phyloP scores from a whole-genome alignment of 345 rosid genomes.

The Corchorus olitorius region DNA sequence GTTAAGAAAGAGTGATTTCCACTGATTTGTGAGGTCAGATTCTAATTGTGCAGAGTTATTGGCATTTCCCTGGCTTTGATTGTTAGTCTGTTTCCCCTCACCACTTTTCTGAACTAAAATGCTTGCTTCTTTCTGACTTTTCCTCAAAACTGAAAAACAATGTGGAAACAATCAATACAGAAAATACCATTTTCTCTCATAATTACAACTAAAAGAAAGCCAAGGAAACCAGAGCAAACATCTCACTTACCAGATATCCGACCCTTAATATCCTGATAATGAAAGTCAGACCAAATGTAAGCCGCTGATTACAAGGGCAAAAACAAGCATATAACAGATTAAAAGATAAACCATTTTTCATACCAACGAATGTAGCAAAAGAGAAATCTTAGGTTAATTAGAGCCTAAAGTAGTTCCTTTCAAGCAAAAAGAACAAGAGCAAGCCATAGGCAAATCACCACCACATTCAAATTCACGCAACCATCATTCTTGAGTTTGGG shows the following conservation, averaged over 20 bases:
- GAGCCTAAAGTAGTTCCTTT: slow-evolving; percentile 45
- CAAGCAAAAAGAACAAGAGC: slow-evolving; percentile 84
- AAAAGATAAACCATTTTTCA: not conserved
- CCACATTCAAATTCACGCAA: slow-evolving; percentile 35
- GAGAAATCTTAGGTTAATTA: not conserved
- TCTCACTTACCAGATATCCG: slow-evolving; percentile 62
- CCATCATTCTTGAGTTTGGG: slow-evolving; percentile 32
- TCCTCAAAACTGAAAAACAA: slow-evolving; percentile 56
- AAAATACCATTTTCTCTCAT: not conserved
- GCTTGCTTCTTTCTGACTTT: slow-evolving; percentile 78
- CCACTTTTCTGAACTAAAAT: slow-evolving; percentile 51
- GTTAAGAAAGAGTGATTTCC: slow-evolving; percentile 82
- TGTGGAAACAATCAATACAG: not conserved
- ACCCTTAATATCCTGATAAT: slow-evolving; percentile 87
- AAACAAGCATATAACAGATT: slow-evolving; percentile 1
- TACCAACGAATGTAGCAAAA: not conserved
- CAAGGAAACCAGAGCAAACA: slow-evolving; percentile 1
- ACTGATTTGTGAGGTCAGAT: slow-evolving; percentile 59
- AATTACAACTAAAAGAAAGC: slow-evolving; percentile 6
- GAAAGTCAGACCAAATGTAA: slow-evolving; percentile 89
- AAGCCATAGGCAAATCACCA: slow-evolving; percentile 55
- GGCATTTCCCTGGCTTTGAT: slow-evolving; percentile 38
- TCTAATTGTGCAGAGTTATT: slow-evolving; percentile 51
- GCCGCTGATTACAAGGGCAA: slow-evolving; percentile 59
- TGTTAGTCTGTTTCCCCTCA: slow-evolving; percentile 45